phyloP scores from a whole-genome alignment of 2,329 filamentous ascomycete species.

The Karstenula rhodostoma region DNA sequence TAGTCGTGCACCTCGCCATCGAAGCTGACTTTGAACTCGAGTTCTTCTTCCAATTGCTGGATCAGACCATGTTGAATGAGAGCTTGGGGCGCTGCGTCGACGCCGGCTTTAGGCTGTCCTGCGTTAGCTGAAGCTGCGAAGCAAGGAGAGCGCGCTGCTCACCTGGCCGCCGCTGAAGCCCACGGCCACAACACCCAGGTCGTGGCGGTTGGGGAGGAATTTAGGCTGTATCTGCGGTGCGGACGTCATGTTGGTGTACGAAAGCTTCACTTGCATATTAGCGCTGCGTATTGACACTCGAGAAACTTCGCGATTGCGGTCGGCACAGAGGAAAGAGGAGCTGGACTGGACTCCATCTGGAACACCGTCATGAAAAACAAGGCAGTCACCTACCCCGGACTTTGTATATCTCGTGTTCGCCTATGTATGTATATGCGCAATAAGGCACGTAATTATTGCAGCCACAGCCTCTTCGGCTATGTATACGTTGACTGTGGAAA shows the following conservation, averaged over 20 bases:
- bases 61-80: constrained; percentile 90
- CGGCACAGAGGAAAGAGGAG: constrained; percentile 3
- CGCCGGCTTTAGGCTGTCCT: constrained; percentile 83
- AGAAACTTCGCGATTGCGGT: not conserved
- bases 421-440: constrained; percentile 13
- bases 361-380: constrained; percentile 1
- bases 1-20: constrained; percentile 85
- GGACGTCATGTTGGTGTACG: constrained; percentile 55
- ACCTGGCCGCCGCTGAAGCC: constrained; percentile 97
- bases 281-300: not conserved
- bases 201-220: constrained; percentile 80
- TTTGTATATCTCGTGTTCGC: constrained; percentile 1
- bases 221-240: constrained; percentile 69
- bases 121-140: constrained; percentile 20
- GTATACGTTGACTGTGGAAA: too few relatives aligned
- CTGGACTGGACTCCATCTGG: not conserved
- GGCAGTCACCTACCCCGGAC: constrained; percentile 2
- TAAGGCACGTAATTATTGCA: constrained; percentile 10
- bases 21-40: constrained; percentile 87
- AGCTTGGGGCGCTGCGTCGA: constrained; percentile 88
- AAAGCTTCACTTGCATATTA: constrained; percentile 5
- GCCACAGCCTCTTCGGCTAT: constrained; percentile 18
- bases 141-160: constrained; percentile 44
- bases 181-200: constrained; percentile 91
- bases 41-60: constrained; percentile 80